Evolutionary conservation across 352 stramenopile genomes (phyloP).

Genomic region (Phytopythium boreale): DNA sequence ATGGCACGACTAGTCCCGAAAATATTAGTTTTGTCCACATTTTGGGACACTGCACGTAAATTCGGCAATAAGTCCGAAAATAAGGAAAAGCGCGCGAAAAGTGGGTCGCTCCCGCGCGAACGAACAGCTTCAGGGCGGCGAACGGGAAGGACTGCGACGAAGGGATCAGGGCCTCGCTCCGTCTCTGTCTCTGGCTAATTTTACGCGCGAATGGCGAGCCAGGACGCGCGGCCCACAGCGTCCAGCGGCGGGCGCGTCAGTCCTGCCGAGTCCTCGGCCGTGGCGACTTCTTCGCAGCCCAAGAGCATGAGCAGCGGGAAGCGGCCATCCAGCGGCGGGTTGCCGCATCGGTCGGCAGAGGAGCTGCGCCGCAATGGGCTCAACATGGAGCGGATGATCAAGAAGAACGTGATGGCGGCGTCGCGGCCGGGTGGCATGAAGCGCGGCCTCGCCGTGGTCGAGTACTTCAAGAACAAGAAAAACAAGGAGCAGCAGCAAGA

Average conservation of each 20-base stretch:
- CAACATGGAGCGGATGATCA: constrained; percentile 88
- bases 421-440: constrained; percentile 54
- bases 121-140: neutral
- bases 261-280: neutral
- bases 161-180: neutral
- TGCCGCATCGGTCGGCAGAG: constrained; percentile 23
- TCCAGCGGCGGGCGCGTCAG: neutral
- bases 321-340: neutral
- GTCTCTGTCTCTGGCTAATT: constrained; percentile 1
- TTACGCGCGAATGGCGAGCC: constrained; percentile 5
- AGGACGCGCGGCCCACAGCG: neutral
- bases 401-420: constrained; percentile 67
- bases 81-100: neutral
- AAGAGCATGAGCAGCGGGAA: constrained; percentile 13
- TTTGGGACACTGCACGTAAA: neutral
- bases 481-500: constrained; percentile 24
- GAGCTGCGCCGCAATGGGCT: constrained; percentile 57
- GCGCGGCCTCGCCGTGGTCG: constrained; percentile 63
- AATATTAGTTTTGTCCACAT: neutral
- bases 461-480: constrained; percentile 73
- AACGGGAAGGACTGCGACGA: neutral
- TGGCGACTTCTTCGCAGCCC: neutral
- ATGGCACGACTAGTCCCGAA: too few species aligned
- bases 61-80: neutral
- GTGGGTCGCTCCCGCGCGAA: neutral